Conservation (phyloP, 176 grass and related monocot genomes). For the Carex cristatella region DNA sequence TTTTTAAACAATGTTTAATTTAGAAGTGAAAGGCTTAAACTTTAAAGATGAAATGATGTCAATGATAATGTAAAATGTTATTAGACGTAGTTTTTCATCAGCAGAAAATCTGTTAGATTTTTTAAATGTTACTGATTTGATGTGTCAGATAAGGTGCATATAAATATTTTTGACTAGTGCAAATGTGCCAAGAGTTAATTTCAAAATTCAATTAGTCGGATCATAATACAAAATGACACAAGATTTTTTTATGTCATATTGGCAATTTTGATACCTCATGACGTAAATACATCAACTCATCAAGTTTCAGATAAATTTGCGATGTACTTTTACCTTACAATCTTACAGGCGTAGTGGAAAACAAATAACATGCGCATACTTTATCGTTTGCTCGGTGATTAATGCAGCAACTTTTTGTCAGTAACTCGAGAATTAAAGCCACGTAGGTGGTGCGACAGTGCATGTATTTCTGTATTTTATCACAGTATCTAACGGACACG, state of each 20-base stretch:
- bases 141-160: not conserved
- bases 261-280: no score
- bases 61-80: no score
- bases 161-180: not conserved
- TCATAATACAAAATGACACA: not conserved
- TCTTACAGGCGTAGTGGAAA: not conserved
- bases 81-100: no score
- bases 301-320: not conserved
- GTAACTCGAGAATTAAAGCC: not conserved
- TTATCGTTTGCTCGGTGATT: not conserved
- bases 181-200: not conserved
- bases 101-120: no score
- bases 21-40: no score
- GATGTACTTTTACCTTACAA: not conserved
- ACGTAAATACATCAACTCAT: not conserved
- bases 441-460: conserved; percentile 15
- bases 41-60: no score
- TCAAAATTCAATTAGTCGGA: not conserved
- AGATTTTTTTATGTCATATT: not conserved
- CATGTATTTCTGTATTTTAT: conserved; percentile 9
- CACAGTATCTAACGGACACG: not conserved
- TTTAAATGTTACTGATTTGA: no score
- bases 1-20: no score
- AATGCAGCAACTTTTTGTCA: not conserved
- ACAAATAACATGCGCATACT: not conserved